Evolutionary conservation across 108 stramenopile genomes (phyloP), one percentile per base, ranked within the genome.

Genomic region (Fistulifera pelliculosa): DNA sequence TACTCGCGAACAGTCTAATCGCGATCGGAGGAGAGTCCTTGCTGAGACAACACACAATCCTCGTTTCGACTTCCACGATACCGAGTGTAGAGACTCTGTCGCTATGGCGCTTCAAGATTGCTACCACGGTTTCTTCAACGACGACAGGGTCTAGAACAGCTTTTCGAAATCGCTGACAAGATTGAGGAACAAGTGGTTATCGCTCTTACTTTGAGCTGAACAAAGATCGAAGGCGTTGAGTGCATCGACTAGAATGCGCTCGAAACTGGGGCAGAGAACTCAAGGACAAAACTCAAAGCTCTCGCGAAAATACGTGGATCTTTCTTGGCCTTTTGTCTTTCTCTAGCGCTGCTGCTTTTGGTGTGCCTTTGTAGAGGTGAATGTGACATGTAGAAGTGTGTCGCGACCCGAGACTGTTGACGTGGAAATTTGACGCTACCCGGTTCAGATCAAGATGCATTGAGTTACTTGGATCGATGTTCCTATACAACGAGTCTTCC

Each of bases 121-220:
- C 76, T n/a, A 80, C 85, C 39, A 98, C 83, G 52, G 90, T 77
- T 49, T 81, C 73, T 49, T 94, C 92, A 22, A 93, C 83, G 24
- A 77, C 72, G 14, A 84, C 84, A 41, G 94, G 91, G 53, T 91
- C 87, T 23, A 93, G 64, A 15, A 93, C 82, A 39, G 81, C 73
- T 55, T 77, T 50, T 81, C 89, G 14, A 76, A 81, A 28, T 88
- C 81, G 41, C 87, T 77, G 12, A 95, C 83, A 19, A 96, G 58
- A 66, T 97, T 99, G 54, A 99, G 62, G 61, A 99, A 99, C 38
- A 99, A 69, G 71, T 99, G 98, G 62, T 96, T 96, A 74, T 97
- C 87, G 12, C 74, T 54, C 31, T 58, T 51, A 54, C 59, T 49
- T 48, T 71, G 60, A 26, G 60, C 26, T 21, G 71, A 42, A 43